Base-by-base conservation (phyloP, 1,284 basidiomycete species). In the Fomes fomentarius region DNA sequence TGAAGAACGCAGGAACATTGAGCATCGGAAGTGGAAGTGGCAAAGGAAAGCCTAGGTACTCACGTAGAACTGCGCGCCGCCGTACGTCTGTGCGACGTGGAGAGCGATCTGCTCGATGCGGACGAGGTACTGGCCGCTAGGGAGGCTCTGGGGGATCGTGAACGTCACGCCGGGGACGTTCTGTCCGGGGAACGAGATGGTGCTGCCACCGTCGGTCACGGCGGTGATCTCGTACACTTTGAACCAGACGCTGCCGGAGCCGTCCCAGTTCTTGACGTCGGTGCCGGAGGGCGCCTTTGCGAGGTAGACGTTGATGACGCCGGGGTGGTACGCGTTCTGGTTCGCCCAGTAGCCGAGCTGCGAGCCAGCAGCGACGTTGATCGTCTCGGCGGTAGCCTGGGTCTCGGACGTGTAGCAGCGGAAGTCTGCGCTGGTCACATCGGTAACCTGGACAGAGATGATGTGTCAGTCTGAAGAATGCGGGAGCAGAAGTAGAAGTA, bases 51-150 rank as follows among this genome's bases (percentile, higher is more conserved):
- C n/a, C n/a, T n/a, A n/a, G n/a, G 28, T 17, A 61, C 62, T 22
- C 34, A 66, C 60, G 57, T 67, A 69, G 57, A 69, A 69, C 56
- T 70, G 68, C 45, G 68, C 70, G 31, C 69, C 68, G 26, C 65
- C 67, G 50, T 53, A 66, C n/a, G 58, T 63, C 40, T 50, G 53
- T 15, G 67, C 68, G 50, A 61, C 59, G 61, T 94, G 92, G 5
- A 95, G 76, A 38, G 78, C 78, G 51, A 80, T 77, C 21, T 75
- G 67, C 58, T 82, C 78, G 60, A 75, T 70, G 34, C 79, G 76
- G 53, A 82, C 72, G 60, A 73, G 66, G 63, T 75, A 77, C 66
- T 80, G 73, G 6, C 78, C 79, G 42, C 65, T 71, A 7, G 79
- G 78, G 24, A 80, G 69, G 30, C 57, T 62, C 43, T 63, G 67